Base-by-base conservation (phyloP, 305 asterid species). In the Rubia occidens region DNA sequence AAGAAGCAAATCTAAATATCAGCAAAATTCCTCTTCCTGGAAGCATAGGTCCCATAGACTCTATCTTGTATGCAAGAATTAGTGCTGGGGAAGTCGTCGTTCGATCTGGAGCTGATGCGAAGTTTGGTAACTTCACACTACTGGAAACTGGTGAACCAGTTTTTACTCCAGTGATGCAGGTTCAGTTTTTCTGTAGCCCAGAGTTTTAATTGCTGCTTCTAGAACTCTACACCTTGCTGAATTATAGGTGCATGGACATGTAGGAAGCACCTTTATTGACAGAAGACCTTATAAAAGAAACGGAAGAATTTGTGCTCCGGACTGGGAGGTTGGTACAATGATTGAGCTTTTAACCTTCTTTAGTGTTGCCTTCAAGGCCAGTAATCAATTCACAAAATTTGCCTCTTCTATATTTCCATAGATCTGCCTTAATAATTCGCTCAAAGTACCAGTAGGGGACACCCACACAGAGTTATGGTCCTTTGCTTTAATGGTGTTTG, bases 91-190 rank as follows among this genome's bases (percentile, higher is more conserved):
- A 91, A 76, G 79, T 82, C 69, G 91, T 91, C 72, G 94, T 88
- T 74, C 88, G 98, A 56, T 78, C 91, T 77, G 99, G 99, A 85
- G 96, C 87, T 74, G 95, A 91, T 72, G 86, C 73, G 77, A 81
- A 67, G 74, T 89, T 85, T 75, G 91, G 82, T 65, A 76, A 80
- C 80, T 73, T 95, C 76, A 85, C 89, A 70, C 85, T 95, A 89
- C 91, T 95, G 74, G 96, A 95, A 86, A 88, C 98, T 68, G 98
- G 98, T 49, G 96, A 86, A 84, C 95, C 93, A 78, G 72, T 95
- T 58, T 95, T 87, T 82, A 82, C 96, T 51, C 98, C 99, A 56
- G 84, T 95, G 75, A 44, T 88, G 88, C 99, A 95, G 96, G 99
- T 95, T 72, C 78, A 58, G 81, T 77, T 62, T 73, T 70, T 66